Evolutionary conservation across 2,329 filamentous ascomycete genomes (phyloP).

Genomic region (Hypoxylon sp.): DNA sequence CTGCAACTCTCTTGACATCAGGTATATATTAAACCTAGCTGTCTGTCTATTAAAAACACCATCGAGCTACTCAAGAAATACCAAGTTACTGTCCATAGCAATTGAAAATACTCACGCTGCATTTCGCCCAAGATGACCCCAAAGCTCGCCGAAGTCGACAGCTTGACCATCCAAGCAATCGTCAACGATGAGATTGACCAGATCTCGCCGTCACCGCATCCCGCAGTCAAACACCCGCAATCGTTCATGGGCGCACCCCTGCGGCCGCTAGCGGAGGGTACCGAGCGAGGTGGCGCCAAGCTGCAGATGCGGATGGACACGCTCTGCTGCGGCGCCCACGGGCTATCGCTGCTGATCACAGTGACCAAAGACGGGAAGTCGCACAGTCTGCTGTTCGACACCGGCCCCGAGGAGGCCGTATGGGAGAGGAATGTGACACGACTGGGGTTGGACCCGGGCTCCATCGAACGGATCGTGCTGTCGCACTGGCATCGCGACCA

Average conservation of each 20-base stretch:
- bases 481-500: conserved; percentile 71
- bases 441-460: conserved; percentile 59
- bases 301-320: conserved; percentile 65
- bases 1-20: neutral
- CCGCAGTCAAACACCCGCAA: conserved; percentile 60
- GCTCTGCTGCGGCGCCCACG: conserved; percentile 69
- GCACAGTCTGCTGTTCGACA: conserved; percentile 67
- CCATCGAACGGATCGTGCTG: conserved; percentile 64
- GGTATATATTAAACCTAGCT: neutral
- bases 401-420: conserved; percentile 66
- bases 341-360: conserved; percentile 68
- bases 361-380: conserved; percentile 61
- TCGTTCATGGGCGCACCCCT: conserved; percentile 61
- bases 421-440: conserved; percentile 66
- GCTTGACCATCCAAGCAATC: conserved; percentile 64
- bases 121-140: conserved; percentile 13
- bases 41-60: neutral
- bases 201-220: conserved; percentile 63
- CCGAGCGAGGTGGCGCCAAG: conserved; percentile 59
- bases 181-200: conserved; percentile 70
- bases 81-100: neutral
- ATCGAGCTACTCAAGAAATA: neutral
- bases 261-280: conserved; percentile 53
- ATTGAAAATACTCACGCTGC: neutral
- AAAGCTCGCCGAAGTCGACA: conserved; percentile 49